Base-by-base conservation (phyloP, 148 eudicot species). In the Polygonum maritimum region DNA sequence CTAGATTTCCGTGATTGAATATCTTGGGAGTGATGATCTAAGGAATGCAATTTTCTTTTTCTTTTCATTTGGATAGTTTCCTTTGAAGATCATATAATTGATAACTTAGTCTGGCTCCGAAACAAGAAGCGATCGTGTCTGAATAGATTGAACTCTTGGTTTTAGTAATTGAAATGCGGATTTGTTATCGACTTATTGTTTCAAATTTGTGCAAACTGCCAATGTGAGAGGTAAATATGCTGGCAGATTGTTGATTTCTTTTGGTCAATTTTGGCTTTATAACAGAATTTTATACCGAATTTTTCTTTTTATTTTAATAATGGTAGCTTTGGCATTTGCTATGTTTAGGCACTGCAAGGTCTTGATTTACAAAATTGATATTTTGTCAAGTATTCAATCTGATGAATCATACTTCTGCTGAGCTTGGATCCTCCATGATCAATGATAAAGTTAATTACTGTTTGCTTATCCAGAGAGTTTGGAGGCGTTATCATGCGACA, bases 401-500 rank as follows among this genome's bases (percentile, higher is more conserved):
- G 45, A 67, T 33, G 39, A 33, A 14, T 67, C 36, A 14, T 36
- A 31, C 71, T 67, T 35, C 15, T 67, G 44, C 71, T 67, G 36
- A 38, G 44, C 41, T 22, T 67, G 45, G 71, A 67, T 67, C 44
- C 71, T 67, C 71, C 21, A 16, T 5, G 41, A 15, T 38, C 45
- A 16, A 38, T 67, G 71, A 67, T 36, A 33, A 63, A 35, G 16
- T 54, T 63, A 52, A 19, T 69, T 41, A 21, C 21, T 60, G 22
- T n/a, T 44, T 69, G 60, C 44, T 79, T 51, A 73, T 82, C 79
- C 85, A 94, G 98, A 94, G 90, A 80, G 89, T 88, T 78, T 94
- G 98, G 98, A 87, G 97, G 83, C 83, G 97, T 58, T 83, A 90
- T 75, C 77, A 65, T 80, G 80, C 77, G 31, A 84, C 84, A 36